phyloP scores from a whole-genome alignment of 352 stramenopile genomes.

The Phytophthora litchii region DNA sequence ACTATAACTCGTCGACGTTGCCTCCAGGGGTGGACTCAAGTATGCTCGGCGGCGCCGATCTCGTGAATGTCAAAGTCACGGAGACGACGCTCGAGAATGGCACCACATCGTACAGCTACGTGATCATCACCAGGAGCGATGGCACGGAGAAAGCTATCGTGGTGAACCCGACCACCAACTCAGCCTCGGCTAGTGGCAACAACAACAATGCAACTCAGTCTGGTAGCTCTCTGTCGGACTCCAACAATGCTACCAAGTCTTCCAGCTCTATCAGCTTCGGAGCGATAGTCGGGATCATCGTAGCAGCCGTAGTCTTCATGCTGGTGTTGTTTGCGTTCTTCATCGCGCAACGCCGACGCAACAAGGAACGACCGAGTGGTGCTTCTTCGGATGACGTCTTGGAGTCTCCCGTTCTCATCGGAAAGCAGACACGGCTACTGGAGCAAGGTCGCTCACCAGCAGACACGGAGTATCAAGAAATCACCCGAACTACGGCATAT shows the following conservation, averaged over 20 bases:
- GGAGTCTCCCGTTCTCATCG: slow-evolving; percentile 16
- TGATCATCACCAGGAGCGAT: slow-evolving; percentile 43
- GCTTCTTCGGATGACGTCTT: slow-evolving; percentile 17
- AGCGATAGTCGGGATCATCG: slow-evolving; percentile 28
- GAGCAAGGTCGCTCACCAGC: slow-evolving; percentile 11
- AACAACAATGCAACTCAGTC: slow-evolving; percentile 5
- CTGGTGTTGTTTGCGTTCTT: slow-evolving; percentile 36
- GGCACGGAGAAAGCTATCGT: slow-evolving; percentile 26
- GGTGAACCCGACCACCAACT: slow-evolving; percentile 13
- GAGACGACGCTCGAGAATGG: slow-evolving; percentile 34
- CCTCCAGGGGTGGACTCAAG: slow-evolving; percentile 38
- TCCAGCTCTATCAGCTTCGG: slow-evolving; percentile 18
- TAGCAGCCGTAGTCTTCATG: slow-evolving; percentile 28
- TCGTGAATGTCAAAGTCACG: slow-evolving; percentile 46
- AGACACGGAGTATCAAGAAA: slow-evolving; percentile 29
- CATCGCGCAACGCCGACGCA: slow-evolving; percentile 23
- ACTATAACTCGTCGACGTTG: slow-evolving; percentile 49
- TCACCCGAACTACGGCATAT: slow-evolving; percentile 16
- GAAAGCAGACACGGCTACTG: slow-evolving; percentile 14
- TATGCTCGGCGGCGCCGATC: slow-evolving; percentile 40
- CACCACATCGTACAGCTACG: slow-evolving; percentile 44
- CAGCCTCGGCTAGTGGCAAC: neutral
- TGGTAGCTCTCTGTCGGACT: slow-evolving; percentile 16
- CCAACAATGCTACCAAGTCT: slow-evolving; percentile 5
- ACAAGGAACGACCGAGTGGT: slow-evolving; percentile 11